A percentile compares a stretch with the other conserved stretches of the same genome.
Evolutionary conservation across 768 basidiomycete species (phyloP).

Genomic region (Boletellus ananas): DNA sequence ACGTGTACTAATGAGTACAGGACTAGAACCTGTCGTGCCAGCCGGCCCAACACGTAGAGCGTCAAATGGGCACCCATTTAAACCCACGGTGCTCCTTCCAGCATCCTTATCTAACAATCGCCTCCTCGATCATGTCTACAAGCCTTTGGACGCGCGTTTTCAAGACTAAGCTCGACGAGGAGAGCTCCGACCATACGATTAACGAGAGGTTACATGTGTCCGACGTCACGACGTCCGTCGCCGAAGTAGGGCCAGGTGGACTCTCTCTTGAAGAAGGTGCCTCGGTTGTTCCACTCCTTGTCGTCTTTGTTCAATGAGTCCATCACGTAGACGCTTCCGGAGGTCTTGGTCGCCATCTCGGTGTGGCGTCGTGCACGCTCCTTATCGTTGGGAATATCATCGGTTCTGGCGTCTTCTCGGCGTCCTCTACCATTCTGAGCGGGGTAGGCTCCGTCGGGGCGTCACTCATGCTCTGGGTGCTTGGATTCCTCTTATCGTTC

Average conservation of each 20-base stretch:
- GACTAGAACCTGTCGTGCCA: too few relatives aligned
- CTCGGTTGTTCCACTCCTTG: neutral
- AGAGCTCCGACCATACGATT: neutral
- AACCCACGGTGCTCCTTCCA: too few relatives aligned
- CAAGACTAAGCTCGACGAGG: neutral
- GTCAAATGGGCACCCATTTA: too few relatives aligned
- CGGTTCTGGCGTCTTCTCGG: constrained; percentile 59
- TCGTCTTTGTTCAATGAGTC: neutral
- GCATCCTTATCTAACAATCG: too few relatives aligned
- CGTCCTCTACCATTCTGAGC: constrained; percentile 52
- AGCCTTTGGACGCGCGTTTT: neutral
- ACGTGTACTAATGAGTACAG: too few relatives aligned
- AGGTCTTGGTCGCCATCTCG: constrained; percentile 54
- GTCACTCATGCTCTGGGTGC: constrained; percentile 59
- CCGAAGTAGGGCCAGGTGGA: constrained; percentile 36
- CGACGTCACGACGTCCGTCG: constrained; percentile 4
- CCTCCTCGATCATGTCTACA: constrained; percentile 3
- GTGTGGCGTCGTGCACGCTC: constrained; percentile 51
- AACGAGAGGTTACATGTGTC: neutral
- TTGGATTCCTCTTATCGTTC: constrained; percentile 54
- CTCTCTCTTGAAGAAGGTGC: constrained; percentile 48
- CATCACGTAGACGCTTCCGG: constrained; percentile 42
- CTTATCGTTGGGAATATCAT: constrained; percentile 54
- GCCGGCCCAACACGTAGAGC: too few relatives aligned
- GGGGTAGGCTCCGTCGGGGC: constrained; percentile 57